Percentiles rank a stretch among this genome's conserved stretches.
Evolutionary conservation across 2,329 filamentous ascomycete genomes (phyloP).

Genomic region (Phaeosphaeria sp.): DNA sequence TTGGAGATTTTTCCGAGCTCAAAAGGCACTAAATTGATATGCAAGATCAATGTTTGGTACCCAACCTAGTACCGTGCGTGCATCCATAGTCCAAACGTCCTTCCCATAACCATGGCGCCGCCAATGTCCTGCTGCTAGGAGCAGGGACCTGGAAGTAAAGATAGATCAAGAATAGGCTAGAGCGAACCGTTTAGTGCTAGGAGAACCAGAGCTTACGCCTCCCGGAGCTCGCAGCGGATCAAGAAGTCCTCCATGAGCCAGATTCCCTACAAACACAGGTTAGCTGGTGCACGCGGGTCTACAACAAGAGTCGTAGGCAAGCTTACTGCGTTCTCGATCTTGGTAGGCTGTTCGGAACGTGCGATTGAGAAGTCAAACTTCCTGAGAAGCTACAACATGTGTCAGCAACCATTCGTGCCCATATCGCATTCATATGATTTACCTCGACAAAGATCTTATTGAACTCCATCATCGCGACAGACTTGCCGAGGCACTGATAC

Average conservation of each 20-base stretch:
- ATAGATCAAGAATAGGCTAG: background rate
- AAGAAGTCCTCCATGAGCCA: constrained; percentile 19
- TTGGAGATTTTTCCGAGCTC: background rate
- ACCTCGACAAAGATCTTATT: constrained; percentile 40
- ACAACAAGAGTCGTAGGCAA: background rate
- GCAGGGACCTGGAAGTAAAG: background rate
- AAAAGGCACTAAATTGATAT: background rate
- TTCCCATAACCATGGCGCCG: background rate
- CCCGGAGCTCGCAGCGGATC: constrained; percentile 7
- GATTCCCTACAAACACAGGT: constrained; percentile 11
- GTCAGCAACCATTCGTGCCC: background rate
- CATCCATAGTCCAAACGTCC: background rate
- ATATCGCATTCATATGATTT: background rate
- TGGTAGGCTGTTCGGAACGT: constrained; percentile 7
- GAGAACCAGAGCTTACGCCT: background rate
- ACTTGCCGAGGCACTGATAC: constrained; percentile 33
- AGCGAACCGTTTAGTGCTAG: background rate
- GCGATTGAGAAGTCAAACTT: constrained; percentile 15
- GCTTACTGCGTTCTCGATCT: constrained; percentile 14
- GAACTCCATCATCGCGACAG: constrained; percentile 37
- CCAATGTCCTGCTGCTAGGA: background rate
- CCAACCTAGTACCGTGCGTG: background rate
- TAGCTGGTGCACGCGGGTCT: background rate
- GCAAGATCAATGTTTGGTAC: background rate
- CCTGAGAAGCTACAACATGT: constrained; percentile 8